phyloP scores from a whole-genome alignment of 345 rosid genomes.

The Syzygium oleosum region DNA sequence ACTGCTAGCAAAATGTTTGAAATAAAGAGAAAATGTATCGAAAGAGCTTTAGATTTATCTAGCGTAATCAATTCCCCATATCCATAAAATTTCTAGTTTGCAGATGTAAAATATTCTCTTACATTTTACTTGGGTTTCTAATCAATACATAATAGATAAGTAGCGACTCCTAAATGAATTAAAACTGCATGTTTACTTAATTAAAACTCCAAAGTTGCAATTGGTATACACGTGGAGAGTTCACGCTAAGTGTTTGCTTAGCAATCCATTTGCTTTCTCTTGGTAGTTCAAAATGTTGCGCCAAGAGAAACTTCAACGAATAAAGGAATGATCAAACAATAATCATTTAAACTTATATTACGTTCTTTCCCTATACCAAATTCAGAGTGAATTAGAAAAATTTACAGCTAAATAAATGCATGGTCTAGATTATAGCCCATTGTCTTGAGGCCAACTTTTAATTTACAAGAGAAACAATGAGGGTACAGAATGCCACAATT shows the following conservation, averaged over 20 bases:
- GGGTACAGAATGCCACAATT: conserved; percentile 14
- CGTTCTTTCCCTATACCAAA: background rate
- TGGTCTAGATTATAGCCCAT: background rate
- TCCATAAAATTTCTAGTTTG: background rate
- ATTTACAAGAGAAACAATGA: conserved; percentile 4
- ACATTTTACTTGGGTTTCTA: background rate
- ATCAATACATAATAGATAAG: background rate
- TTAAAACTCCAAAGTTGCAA: background rate
- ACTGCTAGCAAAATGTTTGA: background rate
- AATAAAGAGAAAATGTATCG: background rate
- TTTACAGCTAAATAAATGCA: background rate
- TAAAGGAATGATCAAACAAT: background rate
- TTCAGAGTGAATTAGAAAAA: background rate
- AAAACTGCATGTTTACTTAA: background rate
- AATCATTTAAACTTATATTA: background rate
- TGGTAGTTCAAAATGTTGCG: background rate
- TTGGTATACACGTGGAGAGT: accelerated
- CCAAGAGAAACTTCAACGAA: background rate
- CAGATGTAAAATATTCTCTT: background rate
- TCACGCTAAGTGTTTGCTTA: background rate
- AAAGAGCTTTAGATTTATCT: accelerated
- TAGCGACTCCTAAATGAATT: accelerated
- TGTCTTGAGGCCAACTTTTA: background rate
- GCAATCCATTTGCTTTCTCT: background rate
- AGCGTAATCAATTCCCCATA: accelerated